These are phyloP conservation scores for Salix dunnii DNA, from an alignment of 345 rosid species.

Conservation along the genomic window DNA sequence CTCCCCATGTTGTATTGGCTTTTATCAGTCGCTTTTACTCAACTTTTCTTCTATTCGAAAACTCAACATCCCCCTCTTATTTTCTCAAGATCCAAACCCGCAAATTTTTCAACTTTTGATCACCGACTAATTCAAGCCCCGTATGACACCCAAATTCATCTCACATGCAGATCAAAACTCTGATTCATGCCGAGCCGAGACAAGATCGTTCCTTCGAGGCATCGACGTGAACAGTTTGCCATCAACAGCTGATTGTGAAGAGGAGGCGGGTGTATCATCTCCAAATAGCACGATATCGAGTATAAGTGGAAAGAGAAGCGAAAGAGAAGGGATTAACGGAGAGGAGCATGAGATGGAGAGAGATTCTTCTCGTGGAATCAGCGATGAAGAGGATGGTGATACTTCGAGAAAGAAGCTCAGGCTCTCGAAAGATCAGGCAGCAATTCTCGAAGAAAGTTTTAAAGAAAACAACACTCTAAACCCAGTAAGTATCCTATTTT, in stretches of 20 bases:
- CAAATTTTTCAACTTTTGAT: not conserved
- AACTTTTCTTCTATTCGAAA: slow-evolving; percentile 10
- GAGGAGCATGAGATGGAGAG: slow-evolving; percentile 64
- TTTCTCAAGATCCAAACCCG: not conserved
- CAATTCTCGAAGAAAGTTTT: slow-evolving; percentile 88
- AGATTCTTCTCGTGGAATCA: slow-evolving; percentile 65
- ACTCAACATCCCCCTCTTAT: not conserved
- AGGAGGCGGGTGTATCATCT: slow-evolving; percentile 82
- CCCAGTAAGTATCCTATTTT: slow-evolving; percentile 52
- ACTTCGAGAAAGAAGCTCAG: slow-evolving; percentile 89
- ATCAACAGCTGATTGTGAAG: slow-evolving; percentile 61
- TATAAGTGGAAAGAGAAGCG: slow-evolving; percentile 84
- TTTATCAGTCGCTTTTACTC: slow-evolving; percentile 11
- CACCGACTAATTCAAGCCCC: not conserved
- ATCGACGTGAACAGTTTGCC: slow-evolving; percentile 92
- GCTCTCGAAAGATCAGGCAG: slow-evolving; percentile 90
- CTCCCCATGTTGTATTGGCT: not conserved
- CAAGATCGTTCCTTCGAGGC: slow-evolving; percentile 56
- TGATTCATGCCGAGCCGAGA: slow-evolving; percentile 46
- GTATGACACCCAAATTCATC: not conserved
- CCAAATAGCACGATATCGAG: slow-evolving; percentile 95
- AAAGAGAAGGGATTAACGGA: slow-evolving; percentile 59
- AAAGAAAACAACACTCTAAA: slow-evolving; percentile 94
- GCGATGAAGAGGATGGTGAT: slow-evolving; percentile 93
- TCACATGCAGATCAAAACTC: slow-evolving; percentile 68